Evolutionary conservation across 352 stramenopile genomes (phyloP), one percentile per base, ranked within the genome.

Genomic region (Pythium guiyangense): DNA sequence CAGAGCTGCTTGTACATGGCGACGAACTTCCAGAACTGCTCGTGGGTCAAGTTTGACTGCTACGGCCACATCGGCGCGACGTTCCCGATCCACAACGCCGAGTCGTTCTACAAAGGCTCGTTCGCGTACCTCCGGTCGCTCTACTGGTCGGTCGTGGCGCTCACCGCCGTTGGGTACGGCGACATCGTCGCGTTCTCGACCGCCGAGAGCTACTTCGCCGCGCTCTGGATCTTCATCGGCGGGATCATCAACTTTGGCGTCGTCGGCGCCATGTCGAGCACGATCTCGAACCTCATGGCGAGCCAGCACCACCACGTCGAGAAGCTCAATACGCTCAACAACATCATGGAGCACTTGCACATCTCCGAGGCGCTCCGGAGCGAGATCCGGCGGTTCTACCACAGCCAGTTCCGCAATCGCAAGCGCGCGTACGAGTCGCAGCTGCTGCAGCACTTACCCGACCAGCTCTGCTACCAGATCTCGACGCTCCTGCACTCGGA

Each of bases 161-260:
- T 93, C 0, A 92, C 84, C 0, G 71, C 63, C 1, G 80, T 93
- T 1, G 84, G 84, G 0, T 93, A 92, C 46, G 84, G 84, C 9
- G 79, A 90, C 40, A 90, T 92, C 11, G 70, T 77, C 6, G 79
- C 84, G 0, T 92, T 83, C 45, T 88, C 84, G 2, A 93, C 84
- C 1, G 55, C 69, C 0, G 81, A 93, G 52, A 90, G 69, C 35
- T 79, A 80, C 25, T 92, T 88, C 37, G 81, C 84, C 0, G 77
- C 81, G 9, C 20, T 86, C 0, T 93, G 84, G 84, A 86, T 90
- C 52, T 93, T 86, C 54, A 44, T 89, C 0, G 77, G 79, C 6
- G 79, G 79, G 2, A 74, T 92, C 29, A 74, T 93, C 52, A 93
- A 93, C 57, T 93, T 90, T 62, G 79, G 67, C 5, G 74, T 89